Base-by-base conservation (phyloP, 768 basidiomycete genomes). In the Mycena filopes region DNA sequence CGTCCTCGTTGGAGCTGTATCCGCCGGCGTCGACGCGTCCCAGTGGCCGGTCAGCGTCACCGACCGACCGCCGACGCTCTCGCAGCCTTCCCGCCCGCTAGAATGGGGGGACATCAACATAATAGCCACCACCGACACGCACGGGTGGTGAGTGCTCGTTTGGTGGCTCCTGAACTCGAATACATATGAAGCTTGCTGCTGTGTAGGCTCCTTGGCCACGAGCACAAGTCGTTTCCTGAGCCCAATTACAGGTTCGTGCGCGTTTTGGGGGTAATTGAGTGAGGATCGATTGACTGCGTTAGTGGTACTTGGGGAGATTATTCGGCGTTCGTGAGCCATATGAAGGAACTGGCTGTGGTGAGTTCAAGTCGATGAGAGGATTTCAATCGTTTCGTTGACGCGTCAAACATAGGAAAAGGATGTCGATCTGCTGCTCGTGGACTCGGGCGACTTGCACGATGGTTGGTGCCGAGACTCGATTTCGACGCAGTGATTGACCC, bases 81-180 rank as follows among this genome's bases (percentile, higher is more conserved):
- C 86, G 0, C 82, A 82, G 20, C 94, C 94, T 5, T 84, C 84
- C 59, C 81, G 89, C 21, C 84, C 87, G 25, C 82, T 97, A 16
- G 85, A 87, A 55, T 96, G 95, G 95, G 88, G 90, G n/a, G 93
- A 96, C 71, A 83, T 96, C 73, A 96, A 96, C 73, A 85, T 96
- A 71, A 83, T 96, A 48, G 88, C 90, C 71, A 96, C 94, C 3
- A 96, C 95, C 0, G 94, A 96, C 75, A 92, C 68, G 31, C 68
- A 69, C 31, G 68, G 68, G 40, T 57, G 40, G 29, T 55, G 9
- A 48, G 40, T 54, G 33, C 38, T 42, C 20, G 12, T 13, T 5
- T 25, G 9, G 21, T 40, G 21, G 7, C 36, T 41, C 23, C 26
- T 12, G 10, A 16, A 1, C 28, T 15, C 12, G 11, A n/a, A 25